These are phyloP conservation scores for Metschnikowia lochheadii DNA, from an alignment of 805 yeast species.

Conservation along the genomic window DNA sequence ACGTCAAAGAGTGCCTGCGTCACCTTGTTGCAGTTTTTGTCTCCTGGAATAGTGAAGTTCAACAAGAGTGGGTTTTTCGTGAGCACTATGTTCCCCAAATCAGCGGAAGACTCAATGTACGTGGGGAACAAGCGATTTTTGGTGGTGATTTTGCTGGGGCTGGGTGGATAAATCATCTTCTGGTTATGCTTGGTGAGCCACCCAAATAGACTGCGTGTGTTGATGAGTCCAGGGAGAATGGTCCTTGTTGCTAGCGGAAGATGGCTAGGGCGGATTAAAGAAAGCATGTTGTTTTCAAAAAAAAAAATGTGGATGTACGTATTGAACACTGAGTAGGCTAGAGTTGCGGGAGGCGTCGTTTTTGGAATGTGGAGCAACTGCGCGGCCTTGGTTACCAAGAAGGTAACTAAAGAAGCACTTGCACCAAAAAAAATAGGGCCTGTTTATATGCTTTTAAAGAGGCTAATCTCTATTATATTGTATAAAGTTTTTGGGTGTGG, in stretches of 20 bases:
- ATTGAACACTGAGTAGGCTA: not conserved
- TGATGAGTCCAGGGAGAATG: slow-evolving; percentile 1
- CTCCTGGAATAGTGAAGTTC: slow-evolving; percentile 70
- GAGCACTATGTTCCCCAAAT: slow-evolving; percentile 52
- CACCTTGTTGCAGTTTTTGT: slow-evolving; percentile 54
- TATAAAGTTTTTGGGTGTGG: not conserved
- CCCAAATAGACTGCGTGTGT: slow-evolving; percentile 13
- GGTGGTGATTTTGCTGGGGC: slow-evolving; percentile 33
- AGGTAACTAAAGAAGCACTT: not conserved
- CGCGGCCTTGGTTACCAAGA: not conserved
- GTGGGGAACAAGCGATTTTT: slow-evolving; percentile 36
- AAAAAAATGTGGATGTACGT: not conserved
- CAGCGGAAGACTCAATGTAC: slow-evolving; percentile 51
- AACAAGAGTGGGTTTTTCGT: slow-evolving; percentile 60
- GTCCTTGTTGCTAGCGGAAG: slow-evolving; percentile 8
- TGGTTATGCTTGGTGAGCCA: slow-evolving; percentile 18
- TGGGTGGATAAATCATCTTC: slow-evolving; percentile 39
- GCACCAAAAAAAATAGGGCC: not conserved
- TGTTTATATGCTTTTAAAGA: not conserved
- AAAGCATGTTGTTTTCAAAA: slow-evolving; percentile 6
- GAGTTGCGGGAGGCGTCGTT: not conserved
- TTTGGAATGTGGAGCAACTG: slow-evolving; percentile 1
- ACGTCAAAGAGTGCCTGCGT: slow-evolving; percentile 55
- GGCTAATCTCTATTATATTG: not conserved
- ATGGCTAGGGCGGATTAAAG: slow-evolving; percentile 7